Base-by-base conservation (phyloP, 2,329 filamentous ascomycete species). In the Pseudogymnoascus sp. region DNA sequence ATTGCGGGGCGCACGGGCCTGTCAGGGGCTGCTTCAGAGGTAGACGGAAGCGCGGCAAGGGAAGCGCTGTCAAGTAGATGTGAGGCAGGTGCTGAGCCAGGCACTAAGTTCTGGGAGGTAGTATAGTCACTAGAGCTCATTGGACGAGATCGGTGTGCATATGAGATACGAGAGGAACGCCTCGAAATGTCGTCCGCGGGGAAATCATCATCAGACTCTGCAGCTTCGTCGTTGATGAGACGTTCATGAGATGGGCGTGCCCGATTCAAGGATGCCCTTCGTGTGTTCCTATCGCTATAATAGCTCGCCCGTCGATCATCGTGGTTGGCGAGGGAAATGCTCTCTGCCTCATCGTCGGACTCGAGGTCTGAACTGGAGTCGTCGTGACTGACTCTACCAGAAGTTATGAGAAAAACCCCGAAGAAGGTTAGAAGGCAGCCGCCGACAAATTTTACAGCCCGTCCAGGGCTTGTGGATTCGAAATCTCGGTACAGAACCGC, bases 351-450 rank as follows among this genome's bases (percentile, higher is more conserved):
- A 50, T 86, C 83, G 29, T 86, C 83, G 3, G 78, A 82, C 14
- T 84, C 69, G 6, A 72, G 67, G n/a, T 84, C 81, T 6, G 87
- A 84, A 3, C 85, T 81, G 2, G 85, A 81, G n/a, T 83, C 79
- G 16, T 82, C 82, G 10, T 80, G 77, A 13, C 75, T 77, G 61
- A 83, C 79, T 68, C 93, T 83, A 62, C 91, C 92, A 70, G 89
- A 96, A 1, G 95, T 97, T 72, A 99, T 97, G 68, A 97, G 83
- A 76, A 95, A 97, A n/a, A 99, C 95, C 8, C 95, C 95, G 65
- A 93, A 86, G 74, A 99, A 99, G 0, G 95, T 99, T 67, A 99
- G 77, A 4, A 91, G 80, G 75, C 95, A 99, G 38, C 95, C 95
- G 21, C 90, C 91, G 11, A 96, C 78, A 72, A 99, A 99, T 70